These are phyloP conservation scores for Candida lessepsii DNA, from an alignment of 805 yeast species.

Conservation along the genomic window DNA sequence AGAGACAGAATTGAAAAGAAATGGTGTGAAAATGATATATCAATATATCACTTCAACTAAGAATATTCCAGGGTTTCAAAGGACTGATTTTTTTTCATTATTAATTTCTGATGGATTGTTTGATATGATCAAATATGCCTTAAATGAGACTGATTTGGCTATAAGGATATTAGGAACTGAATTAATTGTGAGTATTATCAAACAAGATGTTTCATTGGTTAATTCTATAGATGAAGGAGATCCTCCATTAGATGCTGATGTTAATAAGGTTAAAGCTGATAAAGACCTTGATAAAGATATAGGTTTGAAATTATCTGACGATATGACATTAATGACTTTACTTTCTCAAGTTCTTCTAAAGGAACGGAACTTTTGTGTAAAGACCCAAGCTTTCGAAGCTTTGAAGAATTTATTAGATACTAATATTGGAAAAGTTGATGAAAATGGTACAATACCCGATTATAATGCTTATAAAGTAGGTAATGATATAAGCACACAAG, in stretches of 20 bases:
- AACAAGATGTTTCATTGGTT: slow-evolving; percentile 73
- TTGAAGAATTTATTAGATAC: slow-evolving; percentile 71
- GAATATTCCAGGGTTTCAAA: slow-evolving; percentile 56
- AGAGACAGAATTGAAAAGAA: slow-evolving; percentile 40
- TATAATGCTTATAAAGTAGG: slow-evolving; percentile 1
- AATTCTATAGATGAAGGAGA: slow-evolving; percentile 35
- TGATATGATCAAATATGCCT: slow-evolving; percentile 67
- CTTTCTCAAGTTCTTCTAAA: slow-evolving; percentile 59
- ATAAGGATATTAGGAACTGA: slow-evolving; percentile 76
- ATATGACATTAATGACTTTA: slow-evolving; percentile 56
- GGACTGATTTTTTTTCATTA: slow-evolving; percentile 61
- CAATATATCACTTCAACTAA: slow-evolving; percentile 79
- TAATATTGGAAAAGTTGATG: slow-evolving; percentile 27
- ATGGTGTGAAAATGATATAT: slow-evolving; percentile 76
- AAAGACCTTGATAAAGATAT: slow-evolving; percentile 14
- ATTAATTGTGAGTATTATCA: slow-evolving; percentile 73
- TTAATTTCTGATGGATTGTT: slow-evolving; percentile 70
- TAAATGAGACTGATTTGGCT: slow-evolving; percentile 47
- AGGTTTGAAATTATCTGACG: slow-evolving; percentile 44
- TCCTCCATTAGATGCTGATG: slow-evolving; percentile 19
- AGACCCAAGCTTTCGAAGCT: slow-evolving; percentile 83
- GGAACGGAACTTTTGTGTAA: slow-evolving; percentile 68
- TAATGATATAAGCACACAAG: slow-evolving; percentile 35
- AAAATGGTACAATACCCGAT: slow-evolving; percentile 11
- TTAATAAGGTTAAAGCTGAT: slow-evolving; percentile 7